Evolutionary conservation across 768 basidiomycete genomes (phyloP).

Genomic region (Panellus pusillus): DNA sequence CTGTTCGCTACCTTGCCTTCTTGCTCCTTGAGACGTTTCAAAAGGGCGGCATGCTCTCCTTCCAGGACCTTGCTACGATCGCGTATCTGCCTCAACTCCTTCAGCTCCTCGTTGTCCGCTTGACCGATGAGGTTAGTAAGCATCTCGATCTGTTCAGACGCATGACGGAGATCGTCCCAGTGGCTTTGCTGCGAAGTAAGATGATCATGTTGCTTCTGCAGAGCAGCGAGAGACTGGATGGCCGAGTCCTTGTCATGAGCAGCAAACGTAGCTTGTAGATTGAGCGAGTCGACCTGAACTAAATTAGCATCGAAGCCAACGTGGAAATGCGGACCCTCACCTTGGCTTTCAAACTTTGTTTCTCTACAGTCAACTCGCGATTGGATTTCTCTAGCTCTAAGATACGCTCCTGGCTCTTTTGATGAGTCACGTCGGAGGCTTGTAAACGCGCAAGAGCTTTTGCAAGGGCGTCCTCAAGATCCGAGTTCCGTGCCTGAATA

Average conservation of each 20-base stretch:
- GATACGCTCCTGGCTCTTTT: conserved; percentile 61
- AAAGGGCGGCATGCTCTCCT: conserved; percentile 62
- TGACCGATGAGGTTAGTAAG: conserved; percentile 62
- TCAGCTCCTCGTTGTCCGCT: conserved; percentile 69
- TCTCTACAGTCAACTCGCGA: conserved; percentile 55
- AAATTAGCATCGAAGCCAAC: conserved; percentile 11
- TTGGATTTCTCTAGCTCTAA: conserved; percentile 61
- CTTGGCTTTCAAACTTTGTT: conserved; percentile 56
- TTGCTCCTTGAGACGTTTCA: conserved; percentile 72
- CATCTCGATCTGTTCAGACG: conserved; percentile 71
- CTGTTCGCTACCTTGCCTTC: conserved; percentile 60
- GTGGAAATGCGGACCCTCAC: conserved; percentile 38
- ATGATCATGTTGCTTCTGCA: conserved; percentile 63
- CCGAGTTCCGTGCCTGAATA: conserved; percentile 51
- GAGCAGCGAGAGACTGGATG: conserved; percentile 45
- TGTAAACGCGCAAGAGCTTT: conserved; percentile 72
- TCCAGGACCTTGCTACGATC: conserved; percentile 66
- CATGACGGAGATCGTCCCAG: conserved; percentile 74
- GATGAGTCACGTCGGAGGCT: conserved; percentile 66
- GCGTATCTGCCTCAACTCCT: conserved; percentile 66
- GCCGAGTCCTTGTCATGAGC: conserved; percentile 65
- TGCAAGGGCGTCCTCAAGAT: conserved; percentile 73
- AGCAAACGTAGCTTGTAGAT: conserved; percentile 55
- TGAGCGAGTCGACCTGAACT: conserved; percentile 58
- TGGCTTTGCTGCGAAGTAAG: conserved; percentile 64